Base-by-base conservation (phyloP, 805 yeast genomes). In the Monosporozyma solicola region DNA sequence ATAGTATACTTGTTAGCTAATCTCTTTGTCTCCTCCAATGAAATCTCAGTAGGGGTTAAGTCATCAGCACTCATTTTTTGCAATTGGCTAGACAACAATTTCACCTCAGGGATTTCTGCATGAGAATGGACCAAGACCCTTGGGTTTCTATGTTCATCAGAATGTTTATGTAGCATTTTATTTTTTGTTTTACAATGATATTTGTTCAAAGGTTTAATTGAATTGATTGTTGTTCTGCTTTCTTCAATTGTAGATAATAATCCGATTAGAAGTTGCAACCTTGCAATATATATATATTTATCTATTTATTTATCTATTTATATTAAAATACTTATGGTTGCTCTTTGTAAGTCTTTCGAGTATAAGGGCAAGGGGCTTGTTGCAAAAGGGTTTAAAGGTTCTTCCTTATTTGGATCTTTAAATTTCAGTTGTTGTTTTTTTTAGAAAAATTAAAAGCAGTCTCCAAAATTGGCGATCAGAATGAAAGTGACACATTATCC, bases 1-100 rank as follows among this genome's bases (percentile, higher is more conserved):
- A 89, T 72, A 51, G 70, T 69, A 70, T 80, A 84, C 67, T 84
- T 84, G 53, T 67, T 64, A 46, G 65, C 61, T 1, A 68, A 53
- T 15, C 50, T 32, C 5, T 39, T 15, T 6, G 46, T 20, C 29
- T 50, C 49, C 10, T 37, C 31, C 22, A 49, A 24, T 13, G 44
- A 31, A 11, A 22, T 16, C 9, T 35, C 39, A 29, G 47, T 48
- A 4, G 41, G 43, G 8, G 50, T 24, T 8, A 33, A 29, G 22
- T 43, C 41, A 16, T 47, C 50, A 11, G n/a, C 24, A 31, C 53
- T 41, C 33, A 55, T 43, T 29, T 52, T 47, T 48, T 56, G 60
- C 22, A 55, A 32, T 15, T 59, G 53, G 4, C 52, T 43, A 22
- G 65, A 59, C 9, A 61, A 48, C 27, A 61, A 45, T 24, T 53